phyloP scores from a whole-genome alignment of 768 basidiomycete species.

The Boletellus emodensis region DNA sequence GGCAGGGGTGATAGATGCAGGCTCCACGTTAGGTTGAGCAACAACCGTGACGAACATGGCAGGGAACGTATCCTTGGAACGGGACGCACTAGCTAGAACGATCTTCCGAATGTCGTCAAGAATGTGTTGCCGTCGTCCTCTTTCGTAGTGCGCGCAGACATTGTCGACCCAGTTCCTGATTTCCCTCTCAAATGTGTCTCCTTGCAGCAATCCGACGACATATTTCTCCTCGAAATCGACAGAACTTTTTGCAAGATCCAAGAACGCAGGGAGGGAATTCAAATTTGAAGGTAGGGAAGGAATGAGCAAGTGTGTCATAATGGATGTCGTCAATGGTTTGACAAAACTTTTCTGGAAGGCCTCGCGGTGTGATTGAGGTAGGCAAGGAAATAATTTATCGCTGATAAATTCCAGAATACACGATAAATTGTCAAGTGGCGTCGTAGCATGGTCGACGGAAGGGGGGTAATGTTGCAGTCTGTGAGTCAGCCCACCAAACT shows the following conservation, averaged over 20 bases:
- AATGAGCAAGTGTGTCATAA: slow-evolving; percentile 64
- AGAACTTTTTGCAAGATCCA: slow-evolving; percentile 53
- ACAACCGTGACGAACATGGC: slow-evolving; percentile 17
- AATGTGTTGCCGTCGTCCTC: slow-evolving; percentile 61
- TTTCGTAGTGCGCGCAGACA: slow-evolving; percentile 73
- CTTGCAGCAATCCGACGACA: slow-evolving; percentile 47
- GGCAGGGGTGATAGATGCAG: not conserved
- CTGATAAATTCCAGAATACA: slow-evolving; percentile 60
- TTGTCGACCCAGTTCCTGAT: slow-evolving; percentile 69
- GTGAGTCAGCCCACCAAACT: slow-evolving; percentile 35
- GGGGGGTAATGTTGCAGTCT: slow-evolving; percentile 47
- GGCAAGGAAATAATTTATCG: slow-evolving; percentile 48
- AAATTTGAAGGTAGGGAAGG: slow-evolving; percentile 69
- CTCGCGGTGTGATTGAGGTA: slow-evolving; percentile 45
- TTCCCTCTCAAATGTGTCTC: slow-evolving; percentile 43
- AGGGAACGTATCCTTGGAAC: slow-evolving; percentile 22
- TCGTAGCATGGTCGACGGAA: slow-evolving; percentile 36
- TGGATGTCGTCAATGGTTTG: slow-evolving; percentile 54
- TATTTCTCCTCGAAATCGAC: slow-evolving; percentile 63
- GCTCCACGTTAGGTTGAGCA: not conserved
- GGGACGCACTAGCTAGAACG: slow-evolving; percentile 36
- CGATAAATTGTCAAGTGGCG: slow-evolving; percentile 51
- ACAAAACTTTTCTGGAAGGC: slow-evolving; percentile 55
- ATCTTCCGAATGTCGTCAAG: slow-evolving; percentile 58
- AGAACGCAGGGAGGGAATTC: slow-evolving; percentile 54